A percentile compares a stretch with the other conserved stretches of the same genome.
Conservation (phyloP, 2,329 filamentous ascomycete genomes). For the Xylaria multiplex region DNA sequence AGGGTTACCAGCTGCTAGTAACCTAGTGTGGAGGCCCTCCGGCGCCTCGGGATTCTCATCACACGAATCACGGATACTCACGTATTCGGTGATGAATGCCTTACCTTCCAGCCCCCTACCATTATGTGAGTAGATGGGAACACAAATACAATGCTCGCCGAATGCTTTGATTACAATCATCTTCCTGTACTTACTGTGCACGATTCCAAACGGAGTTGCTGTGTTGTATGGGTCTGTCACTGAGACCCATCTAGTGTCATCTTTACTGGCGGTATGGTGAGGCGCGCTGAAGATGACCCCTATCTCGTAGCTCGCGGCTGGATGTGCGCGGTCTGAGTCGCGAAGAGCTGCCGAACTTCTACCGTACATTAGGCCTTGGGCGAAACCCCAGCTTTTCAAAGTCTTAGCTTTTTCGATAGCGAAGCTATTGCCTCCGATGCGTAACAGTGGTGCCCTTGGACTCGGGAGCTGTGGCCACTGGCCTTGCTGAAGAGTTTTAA, state of each 20-base stretch:
- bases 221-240: slow-evolving; percentile 41
- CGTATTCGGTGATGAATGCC: slow-evolving; percentile 34
- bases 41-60: slow-evolving; percentile 22
- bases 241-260: slow-evolving; percentile 31
- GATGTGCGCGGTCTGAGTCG: slow-evolving; percentile 30
- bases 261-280: slow-evolving; percentile 26
- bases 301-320: slow-evolving; percentile 20
- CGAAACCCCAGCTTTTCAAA: slow-evolving; percentile 29
- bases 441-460: not conserved
- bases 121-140: slow-evolving; percentile 44
- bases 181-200: slow-evolving; percentile 44
- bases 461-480: slow-evolving; percentile 25
- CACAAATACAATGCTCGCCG: slow-evolving; percentile 38
- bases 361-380: slow-evolving; percentile 33
- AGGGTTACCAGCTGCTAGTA: slow-evolving; percentile 30
- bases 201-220: slow-evolving; percentile 42
- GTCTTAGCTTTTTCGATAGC: slow-evolving; percentile 4
- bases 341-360: slow-evolving; percentile 29
- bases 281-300: slow-evolving; percentile 41
- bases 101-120: slow-evolving; percentile 40
- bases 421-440: slow-evolving; percentile 26
- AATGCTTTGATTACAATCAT: slow-evolving; percentile 43
- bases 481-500: slow-evolving; percentile 3
- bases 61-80: slow-evolving; percentile 41
- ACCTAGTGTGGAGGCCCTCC: slow-evolving; percentile 33